Evolutionary conservation across 768 basidiomycete genomes (phyloP).

Genomic region (Boletus reticuloceps): DNA sequence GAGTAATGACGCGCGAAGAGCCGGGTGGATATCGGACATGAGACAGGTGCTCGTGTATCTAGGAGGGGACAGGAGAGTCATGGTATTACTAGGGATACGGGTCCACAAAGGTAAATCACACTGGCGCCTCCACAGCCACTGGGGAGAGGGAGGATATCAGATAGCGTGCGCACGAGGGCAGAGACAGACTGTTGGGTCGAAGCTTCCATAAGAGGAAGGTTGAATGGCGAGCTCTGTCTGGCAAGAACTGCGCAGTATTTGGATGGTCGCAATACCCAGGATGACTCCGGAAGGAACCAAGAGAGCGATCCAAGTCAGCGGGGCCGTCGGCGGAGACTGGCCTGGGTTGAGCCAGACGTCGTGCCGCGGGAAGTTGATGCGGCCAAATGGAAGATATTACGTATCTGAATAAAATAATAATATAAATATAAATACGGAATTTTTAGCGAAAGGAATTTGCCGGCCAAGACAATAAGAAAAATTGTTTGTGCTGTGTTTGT

Average conservation of each 20-base stretch:
- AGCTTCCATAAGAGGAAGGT: slow-evolving; percentile 26
- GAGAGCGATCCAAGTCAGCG: slow-evolving; percentile 16
- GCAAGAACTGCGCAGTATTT: slow-evolving; percentile 1
- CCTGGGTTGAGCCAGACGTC: slow-evolving; percentile 2
- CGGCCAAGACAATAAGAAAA: slow-evolving; percentile 47
- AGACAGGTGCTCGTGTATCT: no score
- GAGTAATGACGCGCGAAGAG: slow-evolving; percentile 1
- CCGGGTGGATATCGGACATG: slow-evolving; percentile 14
- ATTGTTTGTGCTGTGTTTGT: slow-evolving; percentile 39
- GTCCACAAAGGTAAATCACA: slow-evolving; percentile 24
- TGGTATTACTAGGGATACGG: no score
- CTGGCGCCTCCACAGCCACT: slow-evolving; percentile 21
- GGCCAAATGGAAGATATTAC: slow-evolving; percentile 29
- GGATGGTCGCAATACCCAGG: background rate
- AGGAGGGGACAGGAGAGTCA: no score
- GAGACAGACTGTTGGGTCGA: slow-evolving; percentile 21
- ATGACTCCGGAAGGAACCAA: slow-evolving; percentile 17
- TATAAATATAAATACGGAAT: slow-evolving; percentile 27
- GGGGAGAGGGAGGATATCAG: no score
- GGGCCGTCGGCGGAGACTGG: slow-evolving; percentile 33
- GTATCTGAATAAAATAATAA: no score
- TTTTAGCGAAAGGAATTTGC: slow-evolving; percentile 36
- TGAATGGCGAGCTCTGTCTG: slow-evolving; percentile 20
- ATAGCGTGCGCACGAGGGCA: no score
- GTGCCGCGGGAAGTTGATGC: slow-evolving; percentile 32